These are phyloP conservation scores for Sordariomycetes sp. DNA, from an alignment of 2,329 filamentous ascomycete species.

Conservation along the genomic window DNA sequence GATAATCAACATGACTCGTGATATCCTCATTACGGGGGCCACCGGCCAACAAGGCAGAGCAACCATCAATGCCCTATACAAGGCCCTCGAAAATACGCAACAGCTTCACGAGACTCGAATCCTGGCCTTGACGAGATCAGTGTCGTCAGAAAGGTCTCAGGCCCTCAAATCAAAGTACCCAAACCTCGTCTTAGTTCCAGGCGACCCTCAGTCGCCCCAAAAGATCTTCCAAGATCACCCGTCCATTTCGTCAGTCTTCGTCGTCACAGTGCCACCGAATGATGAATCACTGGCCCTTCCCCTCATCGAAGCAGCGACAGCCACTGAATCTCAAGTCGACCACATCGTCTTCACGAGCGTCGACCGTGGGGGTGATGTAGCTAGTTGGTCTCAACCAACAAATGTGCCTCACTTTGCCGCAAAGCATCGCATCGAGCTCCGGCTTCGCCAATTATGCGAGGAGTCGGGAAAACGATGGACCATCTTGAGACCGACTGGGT, in stretches of 20 bases:
- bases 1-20: conserved; percentile 2
- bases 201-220: conserved; percentile 8
- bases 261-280: conserved; percentile 15
- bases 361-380: conserved; percentile 10
- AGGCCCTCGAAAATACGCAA: not conserved
- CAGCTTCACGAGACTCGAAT: too few species aligned
- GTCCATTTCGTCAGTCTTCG: conserved; percentile 12
- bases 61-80: conserved; percentile 2
- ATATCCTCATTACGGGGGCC: conserved; percentile 5
- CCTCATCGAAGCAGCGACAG: conserved; percentile 13
- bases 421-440: conserved; percentile 10
- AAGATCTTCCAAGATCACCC: conserved; percentile 12
- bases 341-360: conserved; percentile 17
- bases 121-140: conserved; percentile 1
- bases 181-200: conserved; percentile 8
- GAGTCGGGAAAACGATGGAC: conserved; percentile 10
- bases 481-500: conserved; percentile 14
- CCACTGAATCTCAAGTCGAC: conserved; percentile 5
- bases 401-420: conserved; percentile 10
- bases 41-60: conserved; percentile 6
- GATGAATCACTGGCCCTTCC: conserved; percentile 14
- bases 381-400: conserved; percentile 9
- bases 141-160: not conserved
- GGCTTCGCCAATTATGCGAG: conserved; percentile 7
- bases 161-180: not conserved